These are phyloP conservation scores for Cladosporium sp. DNA, from an alignment of 2,329 filamentous ascomycete genomes.

Conservation along the genomic window DNA sequence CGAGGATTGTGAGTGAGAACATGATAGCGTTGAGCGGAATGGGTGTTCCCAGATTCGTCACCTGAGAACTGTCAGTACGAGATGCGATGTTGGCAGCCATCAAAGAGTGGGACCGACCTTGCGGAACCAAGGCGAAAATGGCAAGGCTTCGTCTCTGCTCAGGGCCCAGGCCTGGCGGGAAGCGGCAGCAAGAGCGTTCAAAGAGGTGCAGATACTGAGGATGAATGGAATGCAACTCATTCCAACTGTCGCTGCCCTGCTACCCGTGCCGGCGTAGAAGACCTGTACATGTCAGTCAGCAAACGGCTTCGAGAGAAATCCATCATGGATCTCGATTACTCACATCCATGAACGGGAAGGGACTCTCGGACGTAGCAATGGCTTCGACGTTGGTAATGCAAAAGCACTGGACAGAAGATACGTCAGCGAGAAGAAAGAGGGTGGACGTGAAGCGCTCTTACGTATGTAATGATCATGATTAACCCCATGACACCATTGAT, in stretches of 20 bases:
- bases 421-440: neutral
- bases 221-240: constrained; percentile 6
- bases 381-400: constrained; percentile 13
- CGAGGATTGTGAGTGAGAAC: constrained; percentile 20
- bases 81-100: too few relatives aligned
- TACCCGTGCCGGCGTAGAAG: constrained; percentile 6
- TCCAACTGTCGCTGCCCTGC: constrained; percentile 6
- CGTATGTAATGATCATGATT: constrained; percentile 22
- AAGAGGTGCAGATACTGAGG: constrained; percentile 11
- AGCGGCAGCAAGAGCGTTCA: constrained; percentile 10
- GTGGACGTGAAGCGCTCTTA: neutral
- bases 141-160: constrained; percentile 8
- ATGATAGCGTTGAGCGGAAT: constrained; percentile 24
- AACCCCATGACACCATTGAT: constrained; percentile 22
- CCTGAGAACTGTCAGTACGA: neutral
- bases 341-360: constrained; percentile 12
- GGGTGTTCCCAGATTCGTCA: constrained; percentile 3
- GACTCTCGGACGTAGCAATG: neutral
- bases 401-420: neutral
- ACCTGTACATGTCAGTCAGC: constrained; percentile 8
- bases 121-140: constrained; percentile 12
- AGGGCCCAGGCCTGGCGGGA: constrained; percentile 11
- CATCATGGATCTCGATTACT: neutral
- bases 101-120: neutral
- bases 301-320: neutral